Base-by-base conservation (phyloP, 2,329 filamentous ascomycete genomes). In the Leptographium flavum region DNA sequence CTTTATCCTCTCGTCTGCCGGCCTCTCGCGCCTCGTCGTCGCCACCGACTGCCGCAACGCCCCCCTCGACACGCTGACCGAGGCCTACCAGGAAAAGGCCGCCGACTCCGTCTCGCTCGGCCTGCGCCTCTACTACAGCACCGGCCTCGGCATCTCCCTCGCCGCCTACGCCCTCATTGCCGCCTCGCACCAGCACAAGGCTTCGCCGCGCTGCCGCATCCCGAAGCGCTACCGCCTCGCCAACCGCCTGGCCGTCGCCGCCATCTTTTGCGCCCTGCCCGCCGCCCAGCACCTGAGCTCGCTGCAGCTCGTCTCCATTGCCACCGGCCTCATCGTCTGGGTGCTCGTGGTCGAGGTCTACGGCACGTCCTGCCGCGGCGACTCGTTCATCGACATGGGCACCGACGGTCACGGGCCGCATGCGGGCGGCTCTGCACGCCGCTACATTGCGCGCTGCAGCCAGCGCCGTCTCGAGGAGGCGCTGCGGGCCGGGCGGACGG, bases 91-190 rank as follows among this genome's bases (percentile, higher is more conserved):
- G 19, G 58, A 60, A 2, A 65, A 66, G 39, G 70, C 71, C 1
- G 69, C 72, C 45, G 58, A 59, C 0, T 61, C 73, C n/a, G 60
- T 81, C n/a, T 55, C 62, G 6, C 48, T 58, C 8, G 75, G 73
- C 3, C 63, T 79, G 17, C 67, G 74, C 14, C 78, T 74, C 65
- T 81, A 76, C 58, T 81, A 81, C 57, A 81, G 76, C 56, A 67
- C 64, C n/a, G 77, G 78, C 1, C 63, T 80, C 2, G 74, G 70
- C 22, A 60, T 76, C 14, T 66, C 74, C 1, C 59, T 81, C 5
- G 55, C 69, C 11, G 68, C 61, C 52, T 79, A 78, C 69, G 63
- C 60, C 9, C 50, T 71, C 43, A 78, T 81, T 41, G 68, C 73
- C 1, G 54, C 69, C 17, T 64, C 64, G 13, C 76, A 81, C 54